These are phyloP conservation scores for Crucibulum laeve DNA, from an alignment of 768 basidiomycete genomes.

Conservation along the genomic window DNA sequence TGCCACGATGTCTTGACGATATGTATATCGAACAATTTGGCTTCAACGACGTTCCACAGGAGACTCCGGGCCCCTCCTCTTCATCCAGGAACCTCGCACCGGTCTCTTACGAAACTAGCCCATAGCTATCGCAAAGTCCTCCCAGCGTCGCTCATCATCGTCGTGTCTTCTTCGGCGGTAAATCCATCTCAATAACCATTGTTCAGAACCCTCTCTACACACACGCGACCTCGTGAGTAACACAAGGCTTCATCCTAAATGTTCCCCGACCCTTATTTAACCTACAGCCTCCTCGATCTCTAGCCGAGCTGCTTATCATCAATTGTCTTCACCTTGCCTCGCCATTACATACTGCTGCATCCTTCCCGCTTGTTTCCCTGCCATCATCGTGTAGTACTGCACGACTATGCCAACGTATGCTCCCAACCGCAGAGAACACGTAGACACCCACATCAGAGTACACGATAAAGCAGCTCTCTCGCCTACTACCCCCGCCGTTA, in stretches of 20 bases:
- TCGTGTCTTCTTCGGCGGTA: constrained; percentile 8
- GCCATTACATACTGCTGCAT: constrained; percentile 4
- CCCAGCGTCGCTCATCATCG: neutral
- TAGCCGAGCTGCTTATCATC: constrained; percentile 15
- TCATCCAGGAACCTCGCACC: too few relatives aligned
- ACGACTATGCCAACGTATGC: constrained; percentile 18
- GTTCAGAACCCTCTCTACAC: constrained; percentile 17
- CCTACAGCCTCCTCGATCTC: constrained; percentile 19
- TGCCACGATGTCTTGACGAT: constrained; percentile 8
- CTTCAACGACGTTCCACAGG: too few relatives aligned
- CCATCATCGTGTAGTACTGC: constrained; percentile 7
- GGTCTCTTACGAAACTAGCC: too few relatives aligned
- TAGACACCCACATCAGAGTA: neutral
- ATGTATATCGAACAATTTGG: too few relatives aligned
- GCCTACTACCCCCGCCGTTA: constrained; percentile 42
- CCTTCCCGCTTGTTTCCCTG: constrained; percentile 5
- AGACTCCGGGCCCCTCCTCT: too few relatives aligned
- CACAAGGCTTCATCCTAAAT: constrained; percentile 24
- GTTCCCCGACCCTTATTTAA: constrained; percentile 17
- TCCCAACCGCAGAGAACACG: constrained; percentile 22
- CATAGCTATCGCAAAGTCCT: too few relatives aligned
- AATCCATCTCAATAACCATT: constrained; percentile 27
- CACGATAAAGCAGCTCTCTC: constrained; percentile 24
- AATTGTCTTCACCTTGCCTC: constrained; percentile 13
- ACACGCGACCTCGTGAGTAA: constrained; percentile 36